Conservation (phyloP, 805 yeast genomes). For the Yarrowia sp. region DNA sequence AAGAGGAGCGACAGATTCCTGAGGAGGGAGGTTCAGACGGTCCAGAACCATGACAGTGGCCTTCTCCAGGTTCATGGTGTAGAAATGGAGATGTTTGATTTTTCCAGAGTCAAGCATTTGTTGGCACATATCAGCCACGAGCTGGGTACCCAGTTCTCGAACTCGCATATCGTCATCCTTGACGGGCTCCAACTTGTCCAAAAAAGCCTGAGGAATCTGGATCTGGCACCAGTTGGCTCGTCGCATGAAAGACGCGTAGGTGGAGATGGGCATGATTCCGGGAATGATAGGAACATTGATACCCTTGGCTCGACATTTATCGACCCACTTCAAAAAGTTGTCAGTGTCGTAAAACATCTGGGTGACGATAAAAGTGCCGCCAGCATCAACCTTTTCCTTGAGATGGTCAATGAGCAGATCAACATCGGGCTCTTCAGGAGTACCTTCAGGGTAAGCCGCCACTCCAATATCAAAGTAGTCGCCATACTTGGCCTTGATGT, state of each 20-base stretch:
- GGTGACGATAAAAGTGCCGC: conserved; percentile 90
- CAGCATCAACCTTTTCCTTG: conserved; percentile 88
- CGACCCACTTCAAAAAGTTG: conserved; percentile 79
- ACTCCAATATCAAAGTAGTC: conserved; percentile 92
- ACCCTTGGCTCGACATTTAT: conserved; percentile 64
- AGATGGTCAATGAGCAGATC: conserved; percentile 57
- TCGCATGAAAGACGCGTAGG: conserved; percentile 87
- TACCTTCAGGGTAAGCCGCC: conserved; percentile 98
- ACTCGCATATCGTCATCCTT: conserved; percentile 89
- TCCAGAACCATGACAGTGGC: conserved; percentile 87
- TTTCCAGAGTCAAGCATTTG: conserved; percentile 65
- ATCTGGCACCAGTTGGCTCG: conserved; percentile 94
- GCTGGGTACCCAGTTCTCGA: conserved; percentile 77
- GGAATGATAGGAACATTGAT: conserved; percentile 87
- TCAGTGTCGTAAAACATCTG: conserved; percentile 97
- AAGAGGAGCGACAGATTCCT: conserved; percentile 33
- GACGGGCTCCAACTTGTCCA: conserved; percentile 68
- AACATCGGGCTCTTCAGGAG: conserved; percentile 74
- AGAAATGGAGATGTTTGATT: conserved; percentile 86
- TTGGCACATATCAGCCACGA: conserved; percentile 80
- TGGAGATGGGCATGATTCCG: conserved; percentile 98
- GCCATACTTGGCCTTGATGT: conserved; percentile 76
- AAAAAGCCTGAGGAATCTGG: conserved; percentile 69
- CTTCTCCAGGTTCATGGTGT: conserved; percentile 95
- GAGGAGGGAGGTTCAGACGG: conserved; percentile 55